A percentile compares a stretch with the other conserved stretches of the same genome.
These are phyloP conservation scores for Fraxinus quadrangulata DNA, from an alignment of 257 asterid genomes.

Conservation along the genomic window DNA sequence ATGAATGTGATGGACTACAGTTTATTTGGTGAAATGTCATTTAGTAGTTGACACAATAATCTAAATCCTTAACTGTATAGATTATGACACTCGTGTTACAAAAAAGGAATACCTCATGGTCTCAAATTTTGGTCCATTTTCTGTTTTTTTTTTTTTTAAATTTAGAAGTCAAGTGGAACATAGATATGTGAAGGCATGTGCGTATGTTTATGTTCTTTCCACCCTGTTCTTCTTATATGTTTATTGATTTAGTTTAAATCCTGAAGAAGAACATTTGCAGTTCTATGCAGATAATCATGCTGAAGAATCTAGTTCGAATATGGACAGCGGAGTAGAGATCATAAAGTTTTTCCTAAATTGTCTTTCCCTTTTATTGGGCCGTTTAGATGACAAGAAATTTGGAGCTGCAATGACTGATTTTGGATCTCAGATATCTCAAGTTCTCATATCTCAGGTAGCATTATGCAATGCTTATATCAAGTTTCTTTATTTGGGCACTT, in stretches of 20 bases:
- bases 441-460: conserved; percentile 77
- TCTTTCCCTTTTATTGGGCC: conserved; percentile 78
- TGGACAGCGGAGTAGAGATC: conserved; percentile 62
- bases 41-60: neutral
- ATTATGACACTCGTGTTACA: conserved; percentile 9
- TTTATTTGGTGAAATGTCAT: neutral
- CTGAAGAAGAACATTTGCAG: conserved; percentile 46
- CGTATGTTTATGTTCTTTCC: conserved; percentile 3
- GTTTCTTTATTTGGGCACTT: conserved; percentile 3
- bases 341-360: conserved; percentile 78
- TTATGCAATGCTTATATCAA: conserved; percentile 23
- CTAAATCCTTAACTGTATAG: neutral
- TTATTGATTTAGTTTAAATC: conserved; percentile 22
- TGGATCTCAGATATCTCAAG: conserved; percentile 68
- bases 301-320: conserved; percentile 51
- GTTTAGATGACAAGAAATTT: conserved; percentile 61
- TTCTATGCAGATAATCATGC: conserved; percentile 63
- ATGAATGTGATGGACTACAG: neutral
- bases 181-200: neutral
- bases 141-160: conserved; percentile 12
- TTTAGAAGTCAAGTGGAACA: conserved; percentile 10
- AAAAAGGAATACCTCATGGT: conserved; percentile 9
- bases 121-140: neutral
- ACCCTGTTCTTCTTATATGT: conserved; percentile 18
- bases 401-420: conserved; percentile 56